Evolutionary conservation across 2,329 filamentous ascomycete species (phyloP), one percentile per base, ranked within the genome.

Genomic region (Didymosphaeria variabile): DNA sequence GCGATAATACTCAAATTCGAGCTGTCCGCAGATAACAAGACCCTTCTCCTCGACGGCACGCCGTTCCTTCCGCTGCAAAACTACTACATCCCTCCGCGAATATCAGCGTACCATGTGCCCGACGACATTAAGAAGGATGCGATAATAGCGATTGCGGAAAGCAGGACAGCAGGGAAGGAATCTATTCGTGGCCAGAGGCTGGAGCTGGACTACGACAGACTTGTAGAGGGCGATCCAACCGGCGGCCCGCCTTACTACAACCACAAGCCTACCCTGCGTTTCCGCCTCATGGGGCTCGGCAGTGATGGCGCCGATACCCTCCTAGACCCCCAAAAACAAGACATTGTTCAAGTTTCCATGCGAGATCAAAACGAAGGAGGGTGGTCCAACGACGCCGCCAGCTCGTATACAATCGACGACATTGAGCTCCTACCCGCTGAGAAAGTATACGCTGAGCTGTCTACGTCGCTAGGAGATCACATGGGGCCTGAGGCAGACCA

Each of bases 51-150:
- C 2, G 67, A 68, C 56, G 50, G 63, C 44, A 40, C 64, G 38
- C 44, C 59, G 15, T 57, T 70, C 10, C 57, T 70, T 1, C 67
- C 67, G 17, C 50, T 70, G 26, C 40, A 54, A 1, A 58, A 68
- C 32, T 59, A 46, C 40, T 57, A 66, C 50, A 51, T 56, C n/a
- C 67, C 67, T 1, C 67, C 67, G 5, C 36, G 17, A 9, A 45
- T 70, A n/a, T 45, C 46, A 8, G 64, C 67, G n/a, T 62, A 66
- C 55, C 66, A 70, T 44, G 64, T 70, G n/a, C 66, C 63, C 13
- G 64, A 60, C 13, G 51, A 62, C 31, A 61, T 55, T 13, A 55
- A 55, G 6, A 26, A 44, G 13, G 19, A 40, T 13, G 49, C 58
- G 23, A 38, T 70, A 5, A n/a, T 36, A 32, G 36, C 40, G 1